These are phyloP conservation scores for Porcisia hertigi DNA, from an alignment of 208 protist species.

Conservation along the genomic window DNA sequence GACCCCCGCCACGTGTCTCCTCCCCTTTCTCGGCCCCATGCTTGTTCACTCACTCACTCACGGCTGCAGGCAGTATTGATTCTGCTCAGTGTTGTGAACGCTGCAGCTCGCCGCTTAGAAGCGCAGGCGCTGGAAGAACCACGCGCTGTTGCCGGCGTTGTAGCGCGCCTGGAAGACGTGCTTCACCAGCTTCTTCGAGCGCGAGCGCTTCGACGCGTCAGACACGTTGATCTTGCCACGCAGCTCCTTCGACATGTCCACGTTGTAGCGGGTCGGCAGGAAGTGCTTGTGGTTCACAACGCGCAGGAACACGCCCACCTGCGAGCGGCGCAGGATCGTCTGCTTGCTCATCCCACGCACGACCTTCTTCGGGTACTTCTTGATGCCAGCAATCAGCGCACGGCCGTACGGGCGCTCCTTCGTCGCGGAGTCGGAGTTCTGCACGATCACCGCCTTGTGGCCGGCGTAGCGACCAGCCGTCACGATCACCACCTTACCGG, in stretches of 20 bases:
- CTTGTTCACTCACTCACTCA: background rate
- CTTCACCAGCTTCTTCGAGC: constrained; percentile 80
- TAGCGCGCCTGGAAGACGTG: constrained; percentile 95
- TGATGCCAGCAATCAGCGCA: constrained; percentile 95
- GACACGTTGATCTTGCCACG: constrained; percentile 92
- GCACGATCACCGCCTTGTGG: constrained; percentile 98
- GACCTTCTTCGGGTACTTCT: constrained; percentile 95
- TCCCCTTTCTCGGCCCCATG: background rate
- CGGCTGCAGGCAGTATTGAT: background rate
- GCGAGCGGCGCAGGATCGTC: constrained; percentile 90
- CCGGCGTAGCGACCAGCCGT: constrained; percentile 97
- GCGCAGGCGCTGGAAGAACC: constrained; percentile 98
- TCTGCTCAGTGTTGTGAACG: background rate
- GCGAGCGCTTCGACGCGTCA: constrained; percentile 89
- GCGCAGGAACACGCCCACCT: constrained; percentile 97
- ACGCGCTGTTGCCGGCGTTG: constrained; percentile 96
- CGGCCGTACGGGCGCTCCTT: constrained; percentile 96
- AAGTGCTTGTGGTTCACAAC: constrained; percentile 99
- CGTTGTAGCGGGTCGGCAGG: constrained; percentile 97
- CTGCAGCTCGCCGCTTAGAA: constrained; percentile 89
- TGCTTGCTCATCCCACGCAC: constrained; percentile 95
- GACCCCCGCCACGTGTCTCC: background rate
- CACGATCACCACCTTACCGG: constrained; percentile 98
- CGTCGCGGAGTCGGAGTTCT: constrained; percentile 91
- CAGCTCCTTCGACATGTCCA: constrained; percentile 91